phyloP scores from a whole-genome alignment of 2,329 filamentous ascomycete genomes.

The Penicillium sp. region DNA sequence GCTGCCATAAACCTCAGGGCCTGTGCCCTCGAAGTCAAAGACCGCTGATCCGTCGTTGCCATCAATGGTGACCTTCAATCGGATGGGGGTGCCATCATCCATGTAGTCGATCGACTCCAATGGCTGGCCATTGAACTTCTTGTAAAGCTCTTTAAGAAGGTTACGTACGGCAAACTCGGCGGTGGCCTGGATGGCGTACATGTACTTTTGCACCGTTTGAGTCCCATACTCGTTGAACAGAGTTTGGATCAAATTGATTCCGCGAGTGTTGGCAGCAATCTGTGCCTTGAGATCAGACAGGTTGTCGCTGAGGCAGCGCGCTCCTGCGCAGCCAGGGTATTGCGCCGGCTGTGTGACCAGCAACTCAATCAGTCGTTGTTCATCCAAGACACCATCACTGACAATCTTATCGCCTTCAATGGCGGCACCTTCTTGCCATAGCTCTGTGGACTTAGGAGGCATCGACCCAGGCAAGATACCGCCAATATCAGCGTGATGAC shows the following conservation, averaged over 20 bases:
- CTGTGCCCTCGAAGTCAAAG: conserved; percentile 77
- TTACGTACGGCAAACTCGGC: conserved; percentile 73
- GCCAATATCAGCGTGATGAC: conserved; percentile 81
- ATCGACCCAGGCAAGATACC: conserved; percentile 80
- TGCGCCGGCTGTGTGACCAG: conserved; percentile 71
- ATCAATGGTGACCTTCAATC: conserved; percentile 72
- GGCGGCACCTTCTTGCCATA: conserved; percentile 50
- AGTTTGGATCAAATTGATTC: conserved; percentile 71
- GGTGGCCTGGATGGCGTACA: conserved; percentile 78
- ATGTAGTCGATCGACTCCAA: conserved; percentile 77
- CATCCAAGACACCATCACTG: conserved; percentile 73
- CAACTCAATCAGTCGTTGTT: conserved; percentile 69
- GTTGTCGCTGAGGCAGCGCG: conserved; percentile 76
- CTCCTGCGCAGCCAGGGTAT: conserved; percentile 74
- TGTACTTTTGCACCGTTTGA: conserved; percentile 76
- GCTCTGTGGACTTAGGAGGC: conserved; percentile 59
- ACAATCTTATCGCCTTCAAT: conserved; percentile 62
- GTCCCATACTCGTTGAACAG: conserved; percentile 77
- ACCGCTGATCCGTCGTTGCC: conserved; percentile 70
- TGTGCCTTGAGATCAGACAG: conserved; percentile 84
- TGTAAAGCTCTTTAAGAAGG: conserved; percentile 69
- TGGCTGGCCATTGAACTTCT: conserved; percentile 67
- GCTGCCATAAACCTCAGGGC: conserved; percentile 75
- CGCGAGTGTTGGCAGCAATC: conserved; percentile 82
- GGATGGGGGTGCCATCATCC: conserved; percentile 81